phyloP scores from a whole-genome alignment of 306 rosid genomes.

The Citrullus amarus region DNA sequence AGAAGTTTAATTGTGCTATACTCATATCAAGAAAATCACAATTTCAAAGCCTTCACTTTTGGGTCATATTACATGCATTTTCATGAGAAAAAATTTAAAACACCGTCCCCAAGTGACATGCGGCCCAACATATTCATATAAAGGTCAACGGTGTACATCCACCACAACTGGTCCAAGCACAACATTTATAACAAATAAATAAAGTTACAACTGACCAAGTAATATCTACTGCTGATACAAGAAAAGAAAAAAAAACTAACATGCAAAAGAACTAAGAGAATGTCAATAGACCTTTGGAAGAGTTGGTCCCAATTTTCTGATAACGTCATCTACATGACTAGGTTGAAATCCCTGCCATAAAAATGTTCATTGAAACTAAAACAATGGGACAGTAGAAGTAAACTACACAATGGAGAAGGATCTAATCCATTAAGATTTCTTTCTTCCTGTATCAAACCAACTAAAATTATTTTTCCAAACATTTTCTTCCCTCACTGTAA shows the following conservation, averaged over 20 bases:
- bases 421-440: neutral
- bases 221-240: neutral
- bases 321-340: constrained; percentile 51
- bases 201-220: neutral
- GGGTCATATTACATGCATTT: neutral
- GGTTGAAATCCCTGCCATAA: constrained; percentile 45
- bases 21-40: neutral
- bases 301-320: constrained; percentile 53
- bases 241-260: neutral
- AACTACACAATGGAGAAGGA: neutral
- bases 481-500: neutral
- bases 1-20: neutral
- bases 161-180: neutral
- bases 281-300: constrained; percentile 50
- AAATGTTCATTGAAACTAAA: constrained; percentile 7
- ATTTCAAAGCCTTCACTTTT: neutral
- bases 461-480: neutral
- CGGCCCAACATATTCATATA: neutral
- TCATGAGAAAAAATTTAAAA: neutral
- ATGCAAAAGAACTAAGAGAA: constrained; percentile 1
- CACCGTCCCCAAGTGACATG: neutral
- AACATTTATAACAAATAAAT: neutral
- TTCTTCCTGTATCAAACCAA: neutral
- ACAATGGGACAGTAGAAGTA: neutral
- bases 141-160: neutral